A percentile compares a stretch with the other conserved stretches of the same genome.
Evolutionary conservation across 768 basidiomycete genomes (phyloP).

Genomic region (Xerocomellus intermedius): DNA sequence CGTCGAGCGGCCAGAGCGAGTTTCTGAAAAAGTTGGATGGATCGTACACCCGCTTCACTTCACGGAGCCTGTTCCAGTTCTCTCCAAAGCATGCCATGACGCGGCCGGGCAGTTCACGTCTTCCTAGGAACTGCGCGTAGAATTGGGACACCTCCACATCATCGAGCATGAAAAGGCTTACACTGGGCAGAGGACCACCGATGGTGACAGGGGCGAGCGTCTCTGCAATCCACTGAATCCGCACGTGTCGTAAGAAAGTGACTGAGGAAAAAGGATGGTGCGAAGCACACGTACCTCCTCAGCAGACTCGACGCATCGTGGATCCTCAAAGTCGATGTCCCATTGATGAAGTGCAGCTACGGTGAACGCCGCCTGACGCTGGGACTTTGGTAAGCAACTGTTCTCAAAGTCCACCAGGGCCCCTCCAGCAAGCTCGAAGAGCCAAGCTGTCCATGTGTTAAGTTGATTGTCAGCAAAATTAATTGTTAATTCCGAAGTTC

Average conservation of each 20-base stretch:
- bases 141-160: constrained; percentile 16
- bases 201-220: constrained; percentile 69
- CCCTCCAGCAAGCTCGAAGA: constrained; percentile 88
- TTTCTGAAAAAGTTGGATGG: constrained; percentile 74
- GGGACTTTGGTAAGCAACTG: constrained; percentile 71
- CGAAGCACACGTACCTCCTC: constrained; percentile 58
- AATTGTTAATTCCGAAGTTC: background rate
- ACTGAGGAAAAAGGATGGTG: background rate
- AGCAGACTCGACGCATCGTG: constrained; percentile 76
- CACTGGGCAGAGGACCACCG: constrained; percentile 84
- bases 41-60: constrained; percentile 76
- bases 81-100: constrained; percentile 67
- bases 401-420: constrained; percentile 72
- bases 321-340: constrained; percentile 81
- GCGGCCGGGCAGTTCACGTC: constrained; percentile 61
- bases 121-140: constrained; percentile 64
- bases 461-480: background rate
- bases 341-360: constrained; percentile 91
- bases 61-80: constrained; percentile 69
- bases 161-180: constrained; percentile 41
- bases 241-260: constrained; percentile 9
- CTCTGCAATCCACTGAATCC: constrained; percentile 68
- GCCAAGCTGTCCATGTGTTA: constrained; percentile 61
- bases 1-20: constrained; percentile 77
- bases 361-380: constrained; percentile 80